Conservation (phyloP, 148 eudicot genomes). For the Rhododendron williamsianum region DNA sequence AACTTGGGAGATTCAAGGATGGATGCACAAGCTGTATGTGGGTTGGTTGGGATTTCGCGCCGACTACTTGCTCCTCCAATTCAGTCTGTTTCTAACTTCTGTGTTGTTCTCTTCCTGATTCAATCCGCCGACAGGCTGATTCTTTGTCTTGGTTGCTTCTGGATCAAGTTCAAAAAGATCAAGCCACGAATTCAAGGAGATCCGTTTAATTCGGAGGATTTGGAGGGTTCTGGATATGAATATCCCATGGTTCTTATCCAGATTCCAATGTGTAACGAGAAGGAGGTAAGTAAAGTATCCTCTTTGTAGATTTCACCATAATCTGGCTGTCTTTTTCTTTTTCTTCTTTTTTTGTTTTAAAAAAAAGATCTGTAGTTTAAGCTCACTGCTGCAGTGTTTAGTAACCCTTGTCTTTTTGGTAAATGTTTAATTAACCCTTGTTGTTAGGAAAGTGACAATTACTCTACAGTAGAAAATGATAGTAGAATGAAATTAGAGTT, state of each 20-base stretch:
- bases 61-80: conserved; percentile 41
- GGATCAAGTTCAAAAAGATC: conserved; percentile 45
- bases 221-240: conserved; percentile 29
- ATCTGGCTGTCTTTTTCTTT: background rate
- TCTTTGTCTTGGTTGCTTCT: conserved; percentile 52
- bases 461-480: conserved; percentile 10
- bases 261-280: conserved; percentile 59
- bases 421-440: no score
- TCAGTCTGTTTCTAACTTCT: conserved; percentile 36
- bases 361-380: background rate
- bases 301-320: background rate
- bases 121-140: conserved; percentile 48
- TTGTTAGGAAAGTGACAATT: background rate
- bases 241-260: conserved; percentile 63
- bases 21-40: conserved; percentile 32
- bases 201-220: conserved; percentile 29
- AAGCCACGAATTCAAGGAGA: conserved; percentile 34
- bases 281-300: conserved; percentile 29
- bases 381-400: background rate
- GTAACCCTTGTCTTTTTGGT: background rate
- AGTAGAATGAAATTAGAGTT: background rate
- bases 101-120: conserved; percentile 47
- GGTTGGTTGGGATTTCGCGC: conserved; percentile 39
- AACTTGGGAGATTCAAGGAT: conserved; percentile 37
- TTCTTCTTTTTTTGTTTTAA: background rate